These are phyloP conservation scores for Melampsora occidentalis DNA, from an alignment of 1,284 basidiomycete genomes.

Conservation along the genomic window DNA sequence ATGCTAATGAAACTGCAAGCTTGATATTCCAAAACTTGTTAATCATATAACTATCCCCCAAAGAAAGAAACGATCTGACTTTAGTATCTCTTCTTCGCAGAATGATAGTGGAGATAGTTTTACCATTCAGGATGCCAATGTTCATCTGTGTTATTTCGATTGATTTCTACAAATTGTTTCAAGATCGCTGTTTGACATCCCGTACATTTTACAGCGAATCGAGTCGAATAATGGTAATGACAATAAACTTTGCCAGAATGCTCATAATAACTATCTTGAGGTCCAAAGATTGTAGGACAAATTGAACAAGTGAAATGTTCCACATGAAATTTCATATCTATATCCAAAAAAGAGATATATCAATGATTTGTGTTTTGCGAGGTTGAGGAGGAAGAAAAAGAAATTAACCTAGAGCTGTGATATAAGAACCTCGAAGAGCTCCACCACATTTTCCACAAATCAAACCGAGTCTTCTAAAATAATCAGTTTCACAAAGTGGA, in stretches of 20 bases:
- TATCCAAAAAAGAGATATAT: neutral
- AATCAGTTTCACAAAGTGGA: constrained; percentile 95
- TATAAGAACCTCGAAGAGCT: constrained; percentile 93
- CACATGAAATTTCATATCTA: constrained; percentile 79
- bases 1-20: constrained; percentile 67
- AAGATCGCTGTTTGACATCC: constrained; percentile 97
- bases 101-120: constrained; percentile 57
- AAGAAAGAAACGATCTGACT: neutral
- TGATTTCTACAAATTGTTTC: constrained; percentile 99
- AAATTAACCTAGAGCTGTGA: constrained; percentile 86
- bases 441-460: constrained; percentile 94
- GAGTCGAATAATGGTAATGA: constrained; percentile 47
- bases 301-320: constrained; percentile 99
- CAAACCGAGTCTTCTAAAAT: constrained; percentile 90
- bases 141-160: constrained; percentile 94
- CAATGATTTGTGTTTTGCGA: neutral
- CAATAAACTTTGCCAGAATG: constrained; percentile 83
- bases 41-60: constrained; percentile 38
- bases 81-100: neutral
- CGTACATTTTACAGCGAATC: constrained; percentile 95
- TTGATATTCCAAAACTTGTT: constrained; percentile 97
- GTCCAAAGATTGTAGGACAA: constrained; percentile 91
- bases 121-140: constrained; percentile 99
- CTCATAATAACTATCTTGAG: constrained; percentile 98
- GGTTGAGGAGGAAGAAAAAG: neutral